A percentile compares a stretch with the other conserved stretches of the same genome.
phyloP scores from a whole-genome alignment of 371 early-diverging fungal genomes.

The Rhizopus sp. region DNA sequence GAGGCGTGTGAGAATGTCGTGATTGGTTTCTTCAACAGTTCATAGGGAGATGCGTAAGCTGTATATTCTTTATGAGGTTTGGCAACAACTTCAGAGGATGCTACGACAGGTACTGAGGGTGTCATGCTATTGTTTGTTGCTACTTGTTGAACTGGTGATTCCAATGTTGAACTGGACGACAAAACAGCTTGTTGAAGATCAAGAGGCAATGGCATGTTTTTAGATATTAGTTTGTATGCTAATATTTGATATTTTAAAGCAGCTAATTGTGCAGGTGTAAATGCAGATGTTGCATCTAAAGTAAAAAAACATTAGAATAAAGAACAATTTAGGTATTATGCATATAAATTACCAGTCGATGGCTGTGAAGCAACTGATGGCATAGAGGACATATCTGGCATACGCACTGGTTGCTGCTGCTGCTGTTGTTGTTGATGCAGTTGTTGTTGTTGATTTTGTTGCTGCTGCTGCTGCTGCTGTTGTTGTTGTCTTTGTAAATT shows the following conservation, averaged over 20 bases:
- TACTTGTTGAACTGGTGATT: conserved; percentile 8
- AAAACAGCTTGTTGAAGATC: conserved; percentile 75
- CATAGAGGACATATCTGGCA: conserved; percentile 5
- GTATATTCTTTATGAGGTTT: conserved; percentile 20
- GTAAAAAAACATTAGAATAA: background rate
- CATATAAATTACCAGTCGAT: background rate
- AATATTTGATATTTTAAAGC: conserved; percentile 78
- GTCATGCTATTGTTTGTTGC: conserved; percentile 5
- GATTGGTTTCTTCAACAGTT: conserved; percentile 54
- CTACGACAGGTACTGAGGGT: background rate
- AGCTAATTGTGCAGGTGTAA: conserved; percentile 66
- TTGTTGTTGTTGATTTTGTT: conserved; percentile 17
- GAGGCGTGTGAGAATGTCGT: conserved; percentile 55
- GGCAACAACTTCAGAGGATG: background rate
- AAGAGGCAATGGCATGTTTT: conserved; percentile 77
- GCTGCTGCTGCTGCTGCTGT: conserved; percentile 28
- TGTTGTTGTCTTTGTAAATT: conserved; percentile 36
- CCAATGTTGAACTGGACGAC: conserved; percentile 27
- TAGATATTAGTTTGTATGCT: conserved; percentile 80
- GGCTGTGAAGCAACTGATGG: background rate
- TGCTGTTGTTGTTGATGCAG: conserved; percentile 3
- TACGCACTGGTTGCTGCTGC: conserved; percentile 14
- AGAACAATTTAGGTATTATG: background rate
- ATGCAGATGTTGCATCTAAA: conserved; percentile 25
- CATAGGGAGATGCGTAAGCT: conserved; percentile 55